phyloP scores from a whole-genome alignment of 1,284 basidiomycete species.

The Athelia sp. region DNA sequence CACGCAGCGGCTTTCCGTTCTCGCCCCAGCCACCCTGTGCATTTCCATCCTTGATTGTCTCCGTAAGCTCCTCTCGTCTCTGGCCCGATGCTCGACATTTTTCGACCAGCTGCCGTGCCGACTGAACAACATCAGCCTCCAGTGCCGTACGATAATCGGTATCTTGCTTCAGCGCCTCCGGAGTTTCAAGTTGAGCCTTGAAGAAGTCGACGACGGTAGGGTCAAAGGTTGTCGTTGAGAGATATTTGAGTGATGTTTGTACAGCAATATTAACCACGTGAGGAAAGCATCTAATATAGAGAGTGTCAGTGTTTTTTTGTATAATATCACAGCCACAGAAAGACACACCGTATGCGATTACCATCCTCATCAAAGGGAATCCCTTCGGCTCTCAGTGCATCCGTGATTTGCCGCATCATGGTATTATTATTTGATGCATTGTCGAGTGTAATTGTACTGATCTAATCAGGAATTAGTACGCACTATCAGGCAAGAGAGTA shows the following conservation, averaged over 20 bases:
- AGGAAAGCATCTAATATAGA: slow-evolving; percentile 25
- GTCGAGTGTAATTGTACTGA: slow-evolving; percentile 14
- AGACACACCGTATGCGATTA: slow-evolving; percentile 6
- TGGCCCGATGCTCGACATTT: background rate
- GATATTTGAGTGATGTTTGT: slow-evolving; percentile 17
- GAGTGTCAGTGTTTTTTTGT: too few relatives aligned
- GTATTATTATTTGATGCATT: slow-evolving; percentile 14
- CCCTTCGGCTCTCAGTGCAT: background rate
- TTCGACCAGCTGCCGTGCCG: background rate
- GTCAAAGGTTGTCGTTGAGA: slow-evolving; percentile 4
- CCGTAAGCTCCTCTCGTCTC: background rate
- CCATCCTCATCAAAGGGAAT: slow-evolving; percentile 1
- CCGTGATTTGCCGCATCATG: slow-evolving; percentile 6
- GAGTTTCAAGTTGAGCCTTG: background rate
- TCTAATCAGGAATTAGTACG: slow-evolving; percentile 5
- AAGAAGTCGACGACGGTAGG: background rate
- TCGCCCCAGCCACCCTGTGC: background rate
- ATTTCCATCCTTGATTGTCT: background rate
- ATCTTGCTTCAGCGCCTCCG: background rate
- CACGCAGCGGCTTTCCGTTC: background rate
- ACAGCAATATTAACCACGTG: slow-evolving; percentile 27
- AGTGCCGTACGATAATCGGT: background rate
- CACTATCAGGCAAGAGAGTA: background rate
- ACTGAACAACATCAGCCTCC: background rate
- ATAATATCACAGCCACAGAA: background rate